These are phyloP conservation scores for Pestalotiopsis fici DNA, from an alignment of 2,329 filamentous ascomycete species.

Conservation along the genomic window DNA sequence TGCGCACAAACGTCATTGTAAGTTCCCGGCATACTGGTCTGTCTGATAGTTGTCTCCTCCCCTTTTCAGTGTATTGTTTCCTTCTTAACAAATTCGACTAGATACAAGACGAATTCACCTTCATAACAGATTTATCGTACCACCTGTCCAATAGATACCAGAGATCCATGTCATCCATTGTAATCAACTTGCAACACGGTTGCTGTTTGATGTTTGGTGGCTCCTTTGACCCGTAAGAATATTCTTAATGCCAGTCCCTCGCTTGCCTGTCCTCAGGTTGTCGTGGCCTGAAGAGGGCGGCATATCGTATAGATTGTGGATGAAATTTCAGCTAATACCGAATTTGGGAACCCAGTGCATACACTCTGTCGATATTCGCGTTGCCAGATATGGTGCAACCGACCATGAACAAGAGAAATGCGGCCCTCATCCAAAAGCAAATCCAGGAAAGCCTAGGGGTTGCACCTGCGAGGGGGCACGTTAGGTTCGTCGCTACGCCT, in stretches of 20 bases:
- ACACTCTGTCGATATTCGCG: conserved; percentile 73
- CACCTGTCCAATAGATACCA: conserved; percentile 76
- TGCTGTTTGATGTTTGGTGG: conserved; percentile 74
- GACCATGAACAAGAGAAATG: conserved; percentile 78
- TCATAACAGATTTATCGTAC: conserved; percentile 73
- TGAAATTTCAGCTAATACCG: too few species aligned
- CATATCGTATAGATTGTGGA: too few species aligned
- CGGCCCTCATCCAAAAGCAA: conserved; percentile 74
- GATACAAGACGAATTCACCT: conserved; percentile 74
- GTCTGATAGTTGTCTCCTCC: not conserved
- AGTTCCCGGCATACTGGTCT: conserved; percentile 22
- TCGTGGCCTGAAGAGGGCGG: too few species aligned
- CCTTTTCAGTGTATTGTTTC: not conserved
- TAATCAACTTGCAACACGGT: conserved; percentile 75
- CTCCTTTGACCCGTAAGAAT: conserved; percentile 63
- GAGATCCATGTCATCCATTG: conserved; percentile 71
- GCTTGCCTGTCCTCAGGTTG: not conserved
- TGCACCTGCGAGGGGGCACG: conserved; percentile 63
- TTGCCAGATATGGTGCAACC: conserved; percentile 69
- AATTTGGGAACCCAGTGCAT: conserved; percentile 48
- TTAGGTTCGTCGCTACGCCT: conserved; percentile 69
- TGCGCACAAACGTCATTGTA: conserved; percentile 67
- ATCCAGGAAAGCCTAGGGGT: conserved; percentile 73
- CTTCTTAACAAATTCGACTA: conserved; percentile 30
- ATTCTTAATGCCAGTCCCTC: too few species aligned